Evolutionary conservation across 192 early-diverging fungal species (phyloP).

Genomic region (Lobosporangium transversale): DNA sequence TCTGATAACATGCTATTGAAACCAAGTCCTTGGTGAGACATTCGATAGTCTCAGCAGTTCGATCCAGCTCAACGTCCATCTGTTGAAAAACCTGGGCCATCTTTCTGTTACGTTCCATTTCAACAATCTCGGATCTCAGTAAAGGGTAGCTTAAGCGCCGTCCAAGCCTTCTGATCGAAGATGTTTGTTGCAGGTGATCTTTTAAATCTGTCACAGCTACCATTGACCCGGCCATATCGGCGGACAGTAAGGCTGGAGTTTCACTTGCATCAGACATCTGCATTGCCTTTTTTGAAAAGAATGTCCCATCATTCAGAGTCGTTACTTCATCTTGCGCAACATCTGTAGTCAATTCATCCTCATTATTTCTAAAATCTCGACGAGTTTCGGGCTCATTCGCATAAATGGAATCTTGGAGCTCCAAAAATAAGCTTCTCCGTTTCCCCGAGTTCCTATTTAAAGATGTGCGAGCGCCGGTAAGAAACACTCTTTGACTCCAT

Average conservation of each 20-base stretch:
- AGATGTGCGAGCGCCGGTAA: neutral
- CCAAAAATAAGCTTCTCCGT: slow-evolving; percentile 30
- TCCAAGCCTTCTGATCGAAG: neutral
- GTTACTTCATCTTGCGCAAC: neutral
- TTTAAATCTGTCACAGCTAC: too few species aligned
- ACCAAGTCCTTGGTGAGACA: slow-evolving; percentile 28
- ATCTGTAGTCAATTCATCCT: neutral
- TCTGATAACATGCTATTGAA: slow-evolving; percentile 24
- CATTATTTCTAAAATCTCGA: neutral
- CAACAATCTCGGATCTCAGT: slow-evolving; percentile 3
- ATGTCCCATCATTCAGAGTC: too few species aligned
- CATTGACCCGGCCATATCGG: too few species aligned
- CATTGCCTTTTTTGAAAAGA: too few species aligned
- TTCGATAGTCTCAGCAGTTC: slow-evolving; percentile 35
- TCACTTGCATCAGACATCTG: neutral
- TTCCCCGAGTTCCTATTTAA: neutral
- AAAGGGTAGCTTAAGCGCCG: slow-evolving; percentile 16
- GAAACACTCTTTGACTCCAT: neutral
- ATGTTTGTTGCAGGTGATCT: neutral
- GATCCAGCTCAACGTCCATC: slow-evolving; percentile 31
- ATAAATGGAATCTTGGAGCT: slow-evolving; percentile 13
- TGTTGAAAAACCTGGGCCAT: slow-evolving; percentile 23
- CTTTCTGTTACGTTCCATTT: slow-evolving; percentile 6
- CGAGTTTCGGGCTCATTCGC: neutral
- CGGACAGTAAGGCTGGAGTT: neutral